Conservation (phyloP, 345 rosid species). For the Moricandia moricandioides region DNA sequence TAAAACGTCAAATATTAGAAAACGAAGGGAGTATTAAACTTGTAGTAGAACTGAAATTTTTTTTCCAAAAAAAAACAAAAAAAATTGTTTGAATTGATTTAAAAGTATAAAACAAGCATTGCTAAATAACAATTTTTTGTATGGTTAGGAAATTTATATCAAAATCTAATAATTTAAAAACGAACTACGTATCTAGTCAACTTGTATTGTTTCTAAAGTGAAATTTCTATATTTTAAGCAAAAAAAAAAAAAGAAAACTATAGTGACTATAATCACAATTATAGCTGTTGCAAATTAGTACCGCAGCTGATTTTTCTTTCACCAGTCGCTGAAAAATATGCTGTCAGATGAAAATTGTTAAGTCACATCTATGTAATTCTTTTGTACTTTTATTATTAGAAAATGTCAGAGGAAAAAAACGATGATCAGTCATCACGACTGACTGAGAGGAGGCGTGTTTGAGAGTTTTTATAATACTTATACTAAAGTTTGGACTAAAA, state of each 20-base stretch:
- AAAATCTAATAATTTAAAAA: background rate
- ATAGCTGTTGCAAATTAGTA: too few species aligned
- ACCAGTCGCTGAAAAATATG: too few species aligned
- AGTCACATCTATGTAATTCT: background rate
- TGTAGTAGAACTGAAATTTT: too few species aligned
- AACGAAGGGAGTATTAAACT: too few species aligned
- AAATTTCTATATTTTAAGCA: too few species aligned
- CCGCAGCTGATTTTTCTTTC: too few species aligned
- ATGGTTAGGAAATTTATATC: background rate
- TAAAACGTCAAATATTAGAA: too few species aligned
- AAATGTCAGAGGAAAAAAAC: background rate
- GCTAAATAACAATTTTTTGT: background rate
- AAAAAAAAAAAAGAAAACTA: too few species aligned
- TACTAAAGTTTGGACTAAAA: background rate
- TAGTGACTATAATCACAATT: too few species aligned
- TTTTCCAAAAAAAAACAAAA: too few species aligned
- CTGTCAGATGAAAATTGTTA: too few species aligned
- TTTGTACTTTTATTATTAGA: background rate
- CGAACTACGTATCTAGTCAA: background rate
- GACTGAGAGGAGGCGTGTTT: background rate
- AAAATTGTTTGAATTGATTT: too few species aligned
- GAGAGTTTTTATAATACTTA: background rate
- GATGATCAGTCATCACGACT: background rate
- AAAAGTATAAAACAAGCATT: background rate
- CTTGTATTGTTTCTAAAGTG: background rate